phyloP scores from a whole-genome alignment of 495 filamentous ascomycete genomes.

The Aspergillus homomorphus region DNA sequence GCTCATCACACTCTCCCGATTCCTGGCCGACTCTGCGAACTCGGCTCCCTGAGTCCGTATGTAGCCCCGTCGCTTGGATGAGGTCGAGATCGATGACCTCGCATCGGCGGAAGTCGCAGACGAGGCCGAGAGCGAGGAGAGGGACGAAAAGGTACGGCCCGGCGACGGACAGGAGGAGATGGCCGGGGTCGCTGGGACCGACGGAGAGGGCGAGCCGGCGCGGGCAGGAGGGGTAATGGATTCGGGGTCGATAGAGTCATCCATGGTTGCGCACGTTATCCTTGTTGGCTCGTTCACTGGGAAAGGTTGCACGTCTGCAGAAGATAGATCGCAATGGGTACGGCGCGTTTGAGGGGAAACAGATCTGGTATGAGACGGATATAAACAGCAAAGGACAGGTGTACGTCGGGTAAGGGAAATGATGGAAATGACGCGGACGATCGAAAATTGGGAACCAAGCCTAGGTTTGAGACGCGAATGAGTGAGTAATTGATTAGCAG shows the following conservation, averaged over 20 bases:
- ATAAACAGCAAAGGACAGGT: constrained; percentile 21
- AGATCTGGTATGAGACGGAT: constrained; percentile 1
- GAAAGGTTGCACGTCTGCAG: constrained; percentile 1
- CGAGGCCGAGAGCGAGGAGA: constrained; percentile 67
- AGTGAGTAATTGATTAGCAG: constrained; percentile 13
- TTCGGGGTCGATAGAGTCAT: constrained; percentile 31
- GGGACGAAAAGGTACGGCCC: constrained; percentile 71
- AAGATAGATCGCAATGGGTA: constrained; percentile 6
- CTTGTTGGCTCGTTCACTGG: constrained; percentile 10
- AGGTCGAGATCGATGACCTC: constrained; percentile 54
- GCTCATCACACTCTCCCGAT: constrained; percentile 90
- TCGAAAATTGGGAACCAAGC: constrained; percentile 18
- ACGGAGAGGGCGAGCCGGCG: constrained; percentile 58
- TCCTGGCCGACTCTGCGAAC: constrained; percentile 85
- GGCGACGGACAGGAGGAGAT: constrained; percentile 61
- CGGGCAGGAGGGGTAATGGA: constrained; percentile 27
- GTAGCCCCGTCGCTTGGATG: constrained; percentile 70
- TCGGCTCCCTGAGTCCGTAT: constrained; percentile 86
- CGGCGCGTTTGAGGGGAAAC: not conserved
- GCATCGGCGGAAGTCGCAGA: constrained; percentile 56
- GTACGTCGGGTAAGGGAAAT: constrained; percentile 14
- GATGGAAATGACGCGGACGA: constrained; percentile 11
- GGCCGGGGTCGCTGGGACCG: constrained; percentile 58
- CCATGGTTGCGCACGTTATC: constrained; percentile 28
- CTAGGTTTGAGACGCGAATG: constrained; percentile 10